These are phyloP conservation scores for Rhizopogon vinicolor DNA, from an alignment of 768 basidiomycete species.

Conservation along the genomic window DNA sequence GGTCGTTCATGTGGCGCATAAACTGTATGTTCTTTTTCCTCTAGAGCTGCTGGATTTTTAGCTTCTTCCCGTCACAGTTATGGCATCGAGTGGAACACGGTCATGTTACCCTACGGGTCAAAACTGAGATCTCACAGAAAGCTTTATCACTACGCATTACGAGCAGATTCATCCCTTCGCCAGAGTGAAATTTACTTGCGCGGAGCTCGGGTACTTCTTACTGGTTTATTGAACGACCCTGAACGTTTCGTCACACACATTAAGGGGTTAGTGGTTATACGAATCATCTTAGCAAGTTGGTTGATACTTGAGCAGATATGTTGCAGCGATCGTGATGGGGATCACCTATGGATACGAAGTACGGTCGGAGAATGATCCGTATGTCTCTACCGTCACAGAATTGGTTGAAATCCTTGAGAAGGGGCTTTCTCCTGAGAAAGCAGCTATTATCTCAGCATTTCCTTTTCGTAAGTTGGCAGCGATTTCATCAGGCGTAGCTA, in stretches of 20 bases:
- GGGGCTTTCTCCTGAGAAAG: conserved; percentile 15
- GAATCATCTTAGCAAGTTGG: neutral
- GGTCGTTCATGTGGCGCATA: neutral
- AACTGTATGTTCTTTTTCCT: neutral
- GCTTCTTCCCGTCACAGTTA: conserved; percentile 10
- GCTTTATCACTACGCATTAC: conserved; percentile 11
- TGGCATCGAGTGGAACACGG: conserved; percentile 19
- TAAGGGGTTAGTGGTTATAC: conserved; percentile 10
- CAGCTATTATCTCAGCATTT: conserved; percentile 12
- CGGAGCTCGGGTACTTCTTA: conserved; percentile 5
- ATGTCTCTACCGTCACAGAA: conserved; percentile 10
- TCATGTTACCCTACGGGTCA: conserved; percentile 14
- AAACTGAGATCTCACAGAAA: conserved; percentile 13
- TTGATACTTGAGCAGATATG: conserved; percentile 6
- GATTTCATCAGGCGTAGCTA: neutral
- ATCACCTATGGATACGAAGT: conserved; percentile 17
- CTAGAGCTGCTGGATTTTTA: neutral
- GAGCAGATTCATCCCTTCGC: conserved; percentile 5
- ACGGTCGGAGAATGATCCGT: conserved; percentile 12
- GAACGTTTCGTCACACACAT: conserved; percentile 8
- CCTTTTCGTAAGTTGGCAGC: conserved; percentile 14
- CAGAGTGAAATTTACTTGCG: conserved; percentile 8
- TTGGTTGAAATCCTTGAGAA: conserved; percentile 3
- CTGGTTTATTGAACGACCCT: conserved; percentile 10
- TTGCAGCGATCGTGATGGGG: conserved; percentile 16